Evolutionary conservation across 2,329 filamentous ascomycete species (phyloP), one percentile per base, ranked within the genome.

Genomic region (Cladosporium halotolerans): DNA sequence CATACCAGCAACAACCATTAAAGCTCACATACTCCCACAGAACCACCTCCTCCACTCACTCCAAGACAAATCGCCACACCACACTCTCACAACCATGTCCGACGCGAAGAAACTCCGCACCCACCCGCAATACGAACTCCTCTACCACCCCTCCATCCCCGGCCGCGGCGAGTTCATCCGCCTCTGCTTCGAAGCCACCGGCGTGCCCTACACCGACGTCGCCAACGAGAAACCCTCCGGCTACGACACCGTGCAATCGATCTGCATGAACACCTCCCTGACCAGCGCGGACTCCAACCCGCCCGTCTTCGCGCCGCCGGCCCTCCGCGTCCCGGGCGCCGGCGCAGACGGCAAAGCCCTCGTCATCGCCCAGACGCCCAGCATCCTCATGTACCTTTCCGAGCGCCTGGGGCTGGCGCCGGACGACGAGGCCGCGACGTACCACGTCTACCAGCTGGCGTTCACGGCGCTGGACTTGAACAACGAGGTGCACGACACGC

Each of bases 111-210:
- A 50, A 36, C 38, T 31, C 3, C 32, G 46, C 52, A 64, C 56
- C 48, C 60, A 68, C 34, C 60, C 65, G 33, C 57, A 58, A 34
- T 66, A 69, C 60, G 59, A 63, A 66, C 53, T 72, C 64, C 51
- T 88, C 65, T 90, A 90, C 77, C 88, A 85, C 80, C 84, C 85
- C 14, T 70, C 69, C 14, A 72, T 89, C 23, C 88, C 88, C 33
- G 88, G 88, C 39, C 84, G 88, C 45, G 88, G 83, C 57, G 88
- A 92, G 66, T 81, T 82, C 67, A 72, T 90, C 64, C 86, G 88
- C 18, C 79, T 92, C 9, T 77, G 78, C 13, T 81, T 92, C 59
- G 87, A 91, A 71, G 85, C 86, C 49, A 76, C 81, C 16, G 78
- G 78, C 14, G 79, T 79, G 1, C 67, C 77, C 3, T 91, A 89